Evolutionary conservation across 2,329 filamentous ascomycete species (phyloP), one percentile per base, ranked within the genome.

Genomic region (Capronia epimyces): DNA sequence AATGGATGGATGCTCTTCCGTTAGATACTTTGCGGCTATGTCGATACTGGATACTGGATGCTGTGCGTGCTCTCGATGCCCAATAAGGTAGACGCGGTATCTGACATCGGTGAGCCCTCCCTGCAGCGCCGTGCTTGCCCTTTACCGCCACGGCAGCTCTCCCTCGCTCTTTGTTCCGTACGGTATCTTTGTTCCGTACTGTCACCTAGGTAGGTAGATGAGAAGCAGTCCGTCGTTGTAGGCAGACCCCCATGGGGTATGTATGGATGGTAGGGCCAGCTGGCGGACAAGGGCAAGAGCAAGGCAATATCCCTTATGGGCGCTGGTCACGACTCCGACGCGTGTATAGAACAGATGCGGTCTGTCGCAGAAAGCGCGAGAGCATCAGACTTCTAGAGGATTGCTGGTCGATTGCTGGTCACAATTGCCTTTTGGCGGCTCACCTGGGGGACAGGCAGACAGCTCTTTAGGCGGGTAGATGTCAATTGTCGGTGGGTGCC

Each of bases 131-230:
- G 64, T 1, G 71, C 75, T 73, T 16, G 74, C 72, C 29, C 70
- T 50, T 53, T 72, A 71, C 25, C 79, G 59, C 39, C 71, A 67
- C 1, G 66, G 76, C 76, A 32, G 70, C 69, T 59, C 74, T 70
- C 31, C 76, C 76, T 46, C 73, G 64, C 22, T 67, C 61, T 39
- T 69, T 60, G 43, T 77, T 75, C 47, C 76, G 73, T 0, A 76
- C 74, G 1, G 76, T 77, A 1, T 67, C 61, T 39, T 69, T 60
- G 43, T 77, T 75, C 47, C 76, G 73, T 0, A 76, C 74, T 1
- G 76, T 77, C 2, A n/a, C n/a, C n/a, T n/a, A n/a, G n/a, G n/a
- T n/a, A 79, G 68, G 63, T 79, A 80, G 48, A 79, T 75, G 27
- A 77, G 65, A 21, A 79, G 67, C 2, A 73, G 67, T 1, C 73